Evolutionary conservation across 176 grass and related monocot species (phyloP), one percentile per base, ranked within the genome.

Genomic region (Dendrocalamus sinicus): DNA sequence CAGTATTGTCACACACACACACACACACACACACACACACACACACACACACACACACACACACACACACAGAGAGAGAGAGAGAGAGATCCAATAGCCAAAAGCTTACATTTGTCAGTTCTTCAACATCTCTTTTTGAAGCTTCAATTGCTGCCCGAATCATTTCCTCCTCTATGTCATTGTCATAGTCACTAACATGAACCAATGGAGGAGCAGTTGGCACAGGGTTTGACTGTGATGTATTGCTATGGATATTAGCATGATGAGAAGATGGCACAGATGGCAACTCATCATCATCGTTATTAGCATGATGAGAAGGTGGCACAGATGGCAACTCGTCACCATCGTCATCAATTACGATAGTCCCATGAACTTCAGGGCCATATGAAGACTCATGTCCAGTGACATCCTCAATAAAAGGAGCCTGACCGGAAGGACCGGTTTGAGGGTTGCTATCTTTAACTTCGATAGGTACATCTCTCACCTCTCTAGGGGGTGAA

Each of bases 81-180:
- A 81, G 43, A 53, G 62, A 61, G 24, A 19, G 11, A n/a, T 16
- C 50, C 28, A 28, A 40, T 54, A 41, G 48, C 13, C 70, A 89
- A 17, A 19, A 73, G 32, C 55, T 89, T 90, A 92, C 91, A 85
- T 92, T 79, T 69, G 57, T 35, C 41, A 91, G 48, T 76, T 51
- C 90, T 86, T 91, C 96, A 70, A 90, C 81, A 70, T 96, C 93
- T 74, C 64, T 90, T 88, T 92, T 99, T 68, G 96, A 99, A 83
- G 96, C 93, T 91, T 96, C 92, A 82, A 99, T 96, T 67, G 92
- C 93, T 43, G 96, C 93, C 46, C 81, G 89, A 45, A 99, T 88
- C 96, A 99, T 99, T 86, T 99, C 86, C 81, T 99, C 92, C 86
- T 99, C 96, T 91, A 99, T 94, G n/a, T 96, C 93, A 92, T 96